Conservation (phyloP, 148 eudicot species). For the Rhododendron ferrugineum region DNA sequence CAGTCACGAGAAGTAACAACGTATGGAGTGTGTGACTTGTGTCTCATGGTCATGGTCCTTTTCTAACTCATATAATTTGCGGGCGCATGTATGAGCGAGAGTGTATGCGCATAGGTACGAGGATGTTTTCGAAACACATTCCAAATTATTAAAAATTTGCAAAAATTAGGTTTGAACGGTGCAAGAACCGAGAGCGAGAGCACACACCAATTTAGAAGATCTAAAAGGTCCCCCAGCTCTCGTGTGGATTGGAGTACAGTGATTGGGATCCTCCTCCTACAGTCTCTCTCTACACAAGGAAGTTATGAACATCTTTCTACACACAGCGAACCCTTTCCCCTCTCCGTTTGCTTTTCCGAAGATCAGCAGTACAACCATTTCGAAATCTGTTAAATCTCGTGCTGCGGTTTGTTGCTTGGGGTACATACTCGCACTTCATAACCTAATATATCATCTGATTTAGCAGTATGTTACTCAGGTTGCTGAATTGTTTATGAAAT, state of each 20-base stretch:
- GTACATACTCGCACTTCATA: neutral
- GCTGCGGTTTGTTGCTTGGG: conserved; percentile 4
- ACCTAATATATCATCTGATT: neutral
- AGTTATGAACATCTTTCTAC: neutral
- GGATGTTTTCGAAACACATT: too few species aligned
- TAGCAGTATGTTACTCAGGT: neutral
- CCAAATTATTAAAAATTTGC: too few species aligned
- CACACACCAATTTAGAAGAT: too few species aligned
- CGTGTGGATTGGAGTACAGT: neutral
- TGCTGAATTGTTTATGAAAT: too few species aligned
- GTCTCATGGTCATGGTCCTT: too few species aligned
- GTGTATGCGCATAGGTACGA: too few species aligned
- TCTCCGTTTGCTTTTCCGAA: neutral
- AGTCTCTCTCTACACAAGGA: neutral
- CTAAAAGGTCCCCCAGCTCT: too few species aligned
- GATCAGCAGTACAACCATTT: neutral
- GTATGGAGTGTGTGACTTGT: too few species aligned
- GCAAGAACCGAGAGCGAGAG: too few species aligned
- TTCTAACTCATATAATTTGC: too few species aligned
- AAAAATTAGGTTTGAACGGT: too few species aligned
- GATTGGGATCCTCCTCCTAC: neutral
- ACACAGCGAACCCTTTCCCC: neutral
- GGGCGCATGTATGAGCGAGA: too few species aligned
- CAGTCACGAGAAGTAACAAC: neutral
- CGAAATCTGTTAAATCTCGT: conserved; percentile 3